Conservation (phyloP, 2,329 filamentous ascomycete species). For the Fonsecaea erecta region DNA sequence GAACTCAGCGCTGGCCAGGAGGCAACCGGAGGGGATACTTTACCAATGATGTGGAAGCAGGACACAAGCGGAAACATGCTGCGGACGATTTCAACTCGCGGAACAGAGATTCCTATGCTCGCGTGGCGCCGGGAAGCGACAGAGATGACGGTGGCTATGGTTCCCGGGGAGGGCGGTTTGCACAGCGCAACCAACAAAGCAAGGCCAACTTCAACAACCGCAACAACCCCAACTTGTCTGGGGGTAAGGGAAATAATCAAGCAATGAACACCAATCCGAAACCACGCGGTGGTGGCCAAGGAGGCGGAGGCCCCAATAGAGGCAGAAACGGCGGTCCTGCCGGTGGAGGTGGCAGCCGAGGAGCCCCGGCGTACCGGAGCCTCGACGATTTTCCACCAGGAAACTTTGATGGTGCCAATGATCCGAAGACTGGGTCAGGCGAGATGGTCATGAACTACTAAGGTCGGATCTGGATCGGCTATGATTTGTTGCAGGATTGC, state of each 20-base stretch:
- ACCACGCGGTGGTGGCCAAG: conserved; percentile 24
- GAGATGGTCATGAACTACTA: conserved; percentile 39
- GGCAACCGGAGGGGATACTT: conserved; percentile 13
- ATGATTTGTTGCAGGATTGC: conserved; percentile 1
- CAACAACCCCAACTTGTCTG: conserved; percentile 15
- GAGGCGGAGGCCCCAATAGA: conserved; percentile 18
- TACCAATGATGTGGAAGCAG: conserved; percentile 66
- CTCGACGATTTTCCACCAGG: conserved; percentile 62
- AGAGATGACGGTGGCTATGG: conserved; percentile 39
- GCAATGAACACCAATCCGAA: conserved; percentile 16
- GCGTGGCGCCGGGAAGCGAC: conserved; percentile 37
- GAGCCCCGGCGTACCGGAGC: conserved; percentile 64
- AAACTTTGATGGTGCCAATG: conserved; percentile 40
- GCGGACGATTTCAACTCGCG: conserved; percentile 57
- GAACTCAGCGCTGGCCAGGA: conserved; percentile 11
- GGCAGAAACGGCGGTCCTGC: conserved; percentile 24
- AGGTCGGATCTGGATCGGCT: not conserved
- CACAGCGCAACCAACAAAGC: conserved; percentile 29
- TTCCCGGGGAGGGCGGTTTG: conserved; percentile 23
- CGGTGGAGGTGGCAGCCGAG: conserved; percentile 47
- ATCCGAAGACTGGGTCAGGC: conserved; percentile 28
- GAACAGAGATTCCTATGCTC: conserved; percentile 44
- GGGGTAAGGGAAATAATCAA: conserved; percentile 18
- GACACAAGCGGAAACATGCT: conserved; percentile 62
- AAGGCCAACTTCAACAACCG: conserved; percentile 36